These are phyloP conservation scores for Pichia sp. DNA, from an alignment of 1,139 yeast species.

Conservation along the genomic window DNA sequence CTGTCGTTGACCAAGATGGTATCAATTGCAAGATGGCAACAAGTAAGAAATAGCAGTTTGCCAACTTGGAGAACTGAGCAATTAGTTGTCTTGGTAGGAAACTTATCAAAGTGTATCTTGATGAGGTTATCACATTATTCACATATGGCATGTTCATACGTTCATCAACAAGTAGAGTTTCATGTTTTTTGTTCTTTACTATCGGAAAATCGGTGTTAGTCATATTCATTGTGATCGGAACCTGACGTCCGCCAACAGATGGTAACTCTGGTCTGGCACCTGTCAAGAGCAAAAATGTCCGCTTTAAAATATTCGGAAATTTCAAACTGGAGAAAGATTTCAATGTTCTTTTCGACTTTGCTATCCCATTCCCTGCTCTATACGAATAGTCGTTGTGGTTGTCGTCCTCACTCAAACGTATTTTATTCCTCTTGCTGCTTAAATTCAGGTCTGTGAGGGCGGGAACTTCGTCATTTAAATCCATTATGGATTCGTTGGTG, in stretches of 20 bases:
- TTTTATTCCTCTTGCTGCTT: background rate
- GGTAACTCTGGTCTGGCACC: slow-evolving; percentile 45
- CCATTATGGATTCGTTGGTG: slow-evolving; percentile 26
- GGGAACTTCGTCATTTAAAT: slow-evolving; percentile 19
- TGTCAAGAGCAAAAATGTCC: slow-evolving; percentile 33
- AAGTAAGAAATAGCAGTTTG: slow-evolving; percentile 78
- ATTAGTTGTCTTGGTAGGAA: slow-evolving; percentile 83
- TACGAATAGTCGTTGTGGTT: slow-evolving; percentile 7
- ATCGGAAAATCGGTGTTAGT: slow-evolving; percentile 27
- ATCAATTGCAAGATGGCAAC: slow-evolving; percentile 93
- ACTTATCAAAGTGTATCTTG: slow-evolving; percentile 75
- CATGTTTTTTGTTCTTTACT: slow-evolving; percentile 17
- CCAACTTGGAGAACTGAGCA: slow-evolving; percentile 89
- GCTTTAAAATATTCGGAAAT: slow-evolving; percentile 11
- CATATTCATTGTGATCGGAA: slow-evolving; percentile 56
- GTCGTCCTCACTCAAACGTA: slow-evolving; percentile 8
- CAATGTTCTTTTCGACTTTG: background rate
- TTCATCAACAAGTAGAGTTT: slow-evolving; percentile 52
- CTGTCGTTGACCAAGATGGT: slow-evolving; percentile 97
- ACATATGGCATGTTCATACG: slow-evolving; percentile 60
- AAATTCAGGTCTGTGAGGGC: background rate
- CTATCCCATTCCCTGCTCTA: background rate
- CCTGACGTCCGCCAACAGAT: slow-evolving; percentile 64
- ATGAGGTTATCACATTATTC: slow-evolving; percentile 72
- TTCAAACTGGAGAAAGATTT: background rate